phyloP scores from a whole-genome alignment of 208 protist genomes.

The Acanthamoeba castellanii region DNA sequence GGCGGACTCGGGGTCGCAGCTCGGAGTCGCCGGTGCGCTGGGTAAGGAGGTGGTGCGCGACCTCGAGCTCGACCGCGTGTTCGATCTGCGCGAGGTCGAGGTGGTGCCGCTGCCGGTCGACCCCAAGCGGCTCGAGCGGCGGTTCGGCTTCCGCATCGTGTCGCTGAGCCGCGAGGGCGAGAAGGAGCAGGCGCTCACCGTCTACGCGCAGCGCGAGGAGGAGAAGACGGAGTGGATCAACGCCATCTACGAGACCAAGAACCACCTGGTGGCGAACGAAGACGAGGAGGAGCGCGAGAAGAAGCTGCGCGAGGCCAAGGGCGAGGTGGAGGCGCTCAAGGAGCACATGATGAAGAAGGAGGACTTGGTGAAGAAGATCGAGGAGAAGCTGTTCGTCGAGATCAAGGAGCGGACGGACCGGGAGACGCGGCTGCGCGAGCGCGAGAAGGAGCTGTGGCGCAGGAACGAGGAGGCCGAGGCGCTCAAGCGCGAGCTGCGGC shows the following conservation, averaged over 20 bases:
- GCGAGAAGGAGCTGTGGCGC: slow-evolving; percentile 64
- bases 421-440: slow-evolving; percentile 14
- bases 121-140: slow-evolving; percentile 35
- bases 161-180: slow-evolving; percentile 20
- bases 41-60: neutral
- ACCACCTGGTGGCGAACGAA: neutral
- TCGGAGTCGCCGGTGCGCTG: neutral
- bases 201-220: slow-evolving; percentile 54
- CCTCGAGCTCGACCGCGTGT: slow-evolving; percentile 63
- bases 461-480: slow-evolving; percentile 42
- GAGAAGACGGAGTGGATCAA: slow-evolving; percentile 71
- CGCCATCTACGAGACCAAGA: slow-evolving; percentile 68
- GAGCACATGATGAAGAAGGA: slow-evolving; percentile 61
- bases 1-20: neutral
- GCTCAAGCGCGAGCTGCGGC: slow-evolving; percentile 27
- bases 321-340: slow-evolving; percentile 59
- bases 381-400: slow-evolving; percentile 53
- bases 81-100: slow-evolving; percentile 68
- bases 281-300: slow-evolving; percentile 59
- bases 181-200: slow-evolving; percentile 49
- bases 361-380: slow-evolving; percentile 51
- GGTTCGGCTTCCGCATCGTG: slow-evolving; percentile 14
- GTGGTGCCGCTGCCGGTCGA: slow-evolving; percentile 46
- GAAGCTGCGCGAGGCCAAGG: slow-evolving; percentile 65
- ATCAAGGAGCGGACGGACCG: slow-evolving; percentile 42